Base-by-base conservation (phyloP, 2,329 filamentous ascomycete species). In the Nemania abortiva region DNA sequence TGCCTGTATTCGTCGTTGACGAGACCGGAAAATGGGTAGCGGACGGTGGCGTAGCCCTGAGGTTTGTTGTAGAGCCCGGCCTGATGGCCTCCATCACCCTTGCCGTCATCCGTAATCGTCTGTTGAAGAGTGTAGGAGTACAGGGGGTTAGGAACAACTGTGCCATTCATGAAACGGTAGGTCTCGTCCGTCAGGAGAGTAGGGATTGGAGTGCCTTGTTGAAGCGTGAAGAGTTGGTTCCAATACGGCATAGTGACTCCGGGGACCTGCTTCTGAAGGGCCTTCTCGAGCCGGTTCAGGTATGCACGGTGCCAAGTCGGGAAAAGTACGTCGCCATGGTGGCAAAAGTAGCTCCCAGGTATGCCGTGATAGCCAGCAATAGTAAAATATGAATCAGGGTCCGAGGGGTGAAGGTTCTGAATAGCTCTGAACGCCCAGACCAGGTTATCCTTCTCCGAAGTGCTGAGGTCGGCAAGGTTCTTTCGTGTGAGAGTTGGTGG, bases 221-320 rank as follows among this genome's bases (percentile, higher is more conserved):
- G 3, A 13, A 55, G 6, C 13, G 39, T 29, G 3, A 31, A 11
- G 22, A 64, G 24, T 37, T 68, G 27, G 3, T 64, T 15, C 65
- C 55, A 68, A 34, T 68, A 68, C 1, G 60, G 60, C 27, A 64
- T 27, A 20, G 60, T 39, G 9, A 67, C 47, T 10, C 47, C 65
- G 20, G 5, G 53, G 11, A 63, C 54, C 22, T 62, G 64, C 2
- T 56, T 64, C 20, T 60, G 60, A 10, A 64, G 55, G 18, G 65
- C 37, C 22, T 60, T 64, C 60, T 68, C 65, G 1, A 68, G 65
- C n/a, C 47, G 39, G 2, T 34, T 24, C 2, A 68, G 39, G 20
- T 64, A 68, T 4, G 65, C 60, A 10, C 60, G 60, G 39, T 68
- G 65, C 65, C 65, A 68, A 3, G 65, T 64, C 0, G 65, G 65